Evolutionary conservation across 1,284 basidiomycete genomes (phyloP).

Genomic region (Malassezia restricta): DNA sequence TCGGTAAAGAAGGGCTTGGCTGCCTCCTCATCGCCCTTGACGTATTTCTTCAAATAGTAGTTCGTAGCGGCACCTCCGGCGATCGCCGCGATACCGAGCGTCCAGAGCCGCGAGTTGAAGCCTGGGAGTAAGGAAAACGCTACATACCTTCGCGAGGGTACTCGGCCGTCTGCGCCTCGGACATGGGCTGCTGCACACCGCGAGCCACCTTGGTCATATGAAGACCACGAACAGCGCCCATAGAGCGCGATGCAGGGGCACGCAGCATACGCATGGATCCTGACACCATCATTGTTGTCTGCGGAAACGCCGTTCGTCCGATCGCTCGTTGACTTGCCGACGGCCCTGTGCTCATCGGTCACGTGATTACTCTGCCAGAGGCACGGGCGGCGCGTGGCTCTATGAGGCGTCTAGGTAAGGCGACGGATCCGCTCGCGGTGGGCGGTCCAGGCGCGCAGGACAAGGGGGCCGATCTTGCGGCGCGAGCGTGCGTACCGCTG

Average conservation of each 20-base stretch:
- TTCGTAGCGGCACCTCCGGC: background rate
- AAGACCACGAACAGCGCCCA: background rate
- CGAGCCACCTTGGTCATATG: constrained; percentile 8
- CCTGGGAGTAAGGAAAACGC: background rate
- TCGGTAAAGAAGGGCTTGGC: constrained; percentile 2
- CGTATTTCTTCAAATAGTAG: background rate
- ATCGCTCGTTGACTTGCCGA: background rate
- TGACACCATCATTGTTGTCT: constrained; percentile 1
- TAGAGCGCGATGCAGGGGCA: background rate
- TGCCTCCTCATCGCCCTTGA: background rate
- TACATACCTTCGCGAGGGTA: constrained; percentile 15
- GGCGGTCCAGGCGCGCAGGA: background rate
- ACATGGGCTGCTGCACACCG: constrained; percentile 6
- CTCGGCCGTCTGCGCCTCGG: constrained; percentile 12
- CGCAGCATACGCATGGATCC: background rate
- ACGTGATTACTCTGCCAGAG: background rate
- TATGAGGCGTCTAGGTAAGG: background rate
- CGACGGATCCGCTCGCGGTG: background rate
- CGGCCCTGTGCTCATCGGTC: background rate
- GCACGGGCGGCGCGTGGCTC: background rate
- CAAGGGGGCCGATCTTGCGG: background rate
- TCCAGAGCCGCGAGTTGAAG: constrained; percentile 14
- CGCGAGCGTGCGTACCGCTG: background rate
- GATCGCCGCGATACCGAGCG: background rate
- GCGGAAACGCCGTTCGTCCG: background rate